Evolutionary conservation across 1,284 basidiomycete species (phyloP).

Genomic region (Fistulinella cinereoalba): DNA sequence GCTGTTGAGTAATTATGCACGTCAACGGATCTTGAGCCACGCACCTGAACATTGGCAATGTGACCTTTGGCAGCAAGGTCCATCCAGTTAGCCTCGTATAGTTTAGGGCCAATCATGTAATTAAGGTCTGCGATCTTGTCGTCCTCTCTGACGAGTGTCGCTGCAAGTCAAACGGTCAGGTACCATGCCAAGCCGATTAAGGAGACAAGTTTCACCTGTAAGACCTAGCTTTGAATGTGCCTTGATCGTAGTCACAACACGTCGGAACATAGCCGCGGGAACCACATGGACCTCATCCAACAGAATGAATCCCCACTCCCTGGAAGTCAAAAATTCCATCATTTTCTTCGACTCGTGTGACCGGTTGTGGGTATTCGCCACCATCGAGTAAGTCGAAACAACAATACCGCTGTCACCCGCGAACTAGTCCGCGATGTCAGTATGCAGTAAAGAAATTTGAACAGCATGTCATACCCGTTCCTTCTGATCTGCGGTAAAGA

Average conservation of each 20-base stretch:
- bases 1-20: slow-evolving; percentile 4
- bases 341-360: slow-evolving; percentile 97
- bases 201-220: slow-evolving; percentile 57
- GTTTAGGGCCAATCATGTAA: slow-evolving; percentile 98
- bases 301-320: slow-evolving; percentile 95
- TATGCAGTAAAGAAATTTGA: neutral
- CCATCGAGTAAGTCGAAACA: slow-evolving; percentile 98
- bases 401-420: slow-evolving; percentile 93
- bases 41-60: slow-evolving; percentile 97
- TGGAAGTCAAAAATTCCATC: slow-evolving; percentile 95
- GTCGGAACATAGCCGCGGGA: slow-evolving; percentile 94
- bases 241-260: slow-evolving; percentile 95
- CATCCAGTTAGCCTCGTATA: slow-evolving; percentile 99
- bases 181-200: neutral
- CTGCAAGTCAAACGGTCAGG: slow-evolving; percentile 41
- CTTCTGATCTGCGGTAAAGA: slow-evolving; percentile 95
- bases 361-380: slow-evolving; percentile 93
- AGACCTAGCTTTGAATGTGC: slow-evolving; percentile 95
- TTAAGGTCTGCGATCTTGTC: slow-evolving; percentile 99
- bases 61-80: slow-evolving; percentile 99
- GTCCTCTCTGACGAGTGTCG: slow-evolving; percentile 97
- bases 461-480: slow-evolving; percentile 68
- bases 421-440: slow-evolving; percentile 54
- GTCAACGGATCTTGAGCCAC: slow-evolving; percentile 20
- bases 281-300: slow-evolving; percentile 98